Base-by-base conservation (phyloP, 1,284 basidiomycete genomes). In the Pseudomicrostroma phylloplanum region DNA sequence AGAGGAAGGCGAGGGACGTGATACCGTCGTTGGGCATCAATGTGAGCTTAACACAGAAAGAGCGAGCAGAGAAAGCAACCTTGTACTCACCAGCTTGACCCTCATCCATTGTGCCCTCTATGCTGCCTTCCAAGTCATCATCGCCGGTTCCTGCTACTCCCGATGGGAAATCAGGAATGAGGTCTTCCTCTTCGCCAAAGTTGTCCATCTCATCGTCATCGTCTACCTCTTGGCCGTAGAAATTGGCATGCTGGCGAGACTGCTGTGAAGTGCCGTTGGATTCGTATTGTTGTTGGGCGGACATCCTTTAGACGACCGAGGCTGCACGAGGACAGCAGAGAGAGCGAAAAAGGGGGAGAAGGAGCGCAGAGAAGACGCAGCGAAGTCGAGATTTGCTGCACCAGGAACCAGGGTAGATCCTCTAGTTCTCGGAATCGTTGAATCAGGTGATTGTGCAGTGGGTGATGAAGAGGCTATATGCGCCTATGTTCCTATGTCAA, bases 141-240 rank as follows among this genome's bases (percentile, higher is more conserved):
- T n/a, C 60, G 15, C 19, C 41, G 39, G 6, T 39, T n/a, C 42
- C 57, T 6, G 41, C 48, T 23, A 21, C 49, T 42, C 25, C 49
- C 36, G 39, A 23, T 26, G 51, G 41, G 40, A 63, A 57, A 9
- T 57, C 66, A 39, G 58, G 49, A 19, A 60, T 51, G 15, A 55
- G 56, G 25, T 59, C 62, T 9, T 58, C 55, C 19, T 64, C 58
- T 25, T 63, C 53, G 9, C 58, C 51, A 36, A 60, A 65, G 36
- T 60, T 59, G 30, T 61, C 59, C 30, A 36, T 36, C 30, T 36
- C 30, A 36, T 36, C 30, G 25, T 67, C 66, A 21, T 66, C 64
- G 21, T 66, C 66, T 1, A 66, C 64, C 13, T 66, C 66, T 56
- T 67, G 66, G 30, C 59, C 60, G n/a, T 57, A 67, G 60, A 59